Evolutionary conservation across 306 rosid genomes (phyloP).

Genomic region (Casuarina cunninghamiana): DNA sequence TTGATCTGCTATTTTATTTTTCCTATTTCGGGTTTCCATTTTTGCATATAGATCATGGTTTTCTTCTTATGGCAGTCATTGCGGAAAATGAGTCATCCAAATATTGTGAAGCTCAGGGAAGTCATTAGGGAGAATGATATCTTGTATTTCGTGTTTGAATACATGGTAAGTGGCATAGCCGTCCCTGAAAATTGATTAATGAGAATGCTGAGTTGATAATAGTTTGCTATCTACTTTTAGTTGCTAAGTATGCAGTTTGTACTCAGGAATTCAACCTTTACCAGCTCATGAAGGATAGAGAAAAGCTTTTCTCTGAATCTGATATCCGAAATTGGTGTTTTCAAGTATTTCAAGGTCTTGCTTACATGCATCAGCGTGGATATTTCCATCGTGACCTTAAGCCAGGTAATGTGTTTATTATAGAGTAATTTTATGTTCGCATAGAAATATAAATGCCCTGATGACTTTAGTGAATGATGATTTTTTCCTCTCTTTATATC

Average conservation of each 20-base stretch:
- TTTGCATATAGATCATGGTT: slow-evolving; percentile 1
- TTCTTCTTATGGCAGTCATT: slow-evolving; percentile 55
- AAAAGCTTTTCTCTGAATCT: slow-evolving; percentile 75
- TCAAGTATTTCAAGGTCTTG: slow-evolving; percentile 97
- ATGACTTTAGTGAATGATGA: not conserved
- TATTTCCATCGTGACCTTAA: slow-evolving; percentile 98
- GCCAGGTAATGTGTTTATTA: slow-evolving; percentile 60
- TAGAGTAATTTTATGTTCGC: too few relatives aligned
- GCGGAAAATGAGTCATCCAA: slow-evolving; percentile 86
- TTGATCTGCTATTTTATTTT: slow-evolving; percentile 9
- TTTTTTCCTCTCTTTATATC: too few relatives aligned
- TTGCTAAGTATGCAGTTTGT: not conserved
- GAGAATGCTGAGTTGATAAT: slow-evolving; percentile 8
- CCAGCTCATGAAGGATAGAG: slow-evolving; percentile 91
- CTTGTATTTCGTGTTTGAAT: slow-evolving; percentile 87
- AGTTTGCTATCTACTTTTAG: slow-evolving; percentile 19
- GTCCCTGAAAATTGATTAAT: not conserved
- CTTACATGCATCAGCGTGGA: slow-evolving; percentile 98
- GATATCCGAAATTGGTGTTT: slow-evolving; percentile 93
- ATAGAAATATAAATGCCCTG: not conserved
- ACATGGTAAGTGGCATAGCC: slow-evolving; percentile 64
- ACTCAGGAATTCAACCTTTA: slow-evolving; percentile 84
- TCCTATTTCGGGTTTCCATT: not conserved
- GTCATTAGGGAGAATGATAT: slow-evolving; percentile 90
- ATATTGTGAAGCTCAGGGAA: slow-evolving; percentile 94